Evolutionary conservation across 495 filamentous ascomycete species (phyloP), one percentile per base, ranked within the genome.

Genomic region (Xeromyces bisporus): DNA sequence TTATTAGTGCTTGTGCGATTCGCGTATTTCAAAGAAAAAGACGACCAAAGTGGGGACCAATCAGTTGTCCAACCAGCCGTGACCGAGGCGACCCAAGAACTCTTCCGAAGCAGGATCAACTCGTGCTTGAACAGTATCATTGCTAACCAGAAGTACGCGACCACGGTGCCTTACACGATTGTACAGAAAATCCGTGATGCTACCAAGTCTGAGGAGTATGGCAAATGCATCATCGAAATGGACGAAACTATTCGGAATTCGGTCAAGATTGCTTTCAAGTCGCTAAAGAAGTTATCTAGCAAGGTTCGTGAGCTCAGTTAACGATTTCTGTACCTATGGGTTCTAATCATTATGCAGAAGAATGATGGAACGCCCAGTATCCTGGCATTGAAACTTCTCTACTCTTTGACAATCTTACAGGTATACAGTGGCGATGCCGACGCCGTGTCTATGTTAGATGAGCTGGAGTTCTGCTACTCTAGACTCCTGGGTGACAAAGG

Each of bases 391-490:
- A 73, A 75, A 26, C 63, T 94, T 6, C 61, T 94, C 6, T 86
- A 89, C 50, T 79, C 80, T n/a, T 64, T 92, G 34, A 75, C 77
- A 1, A 69, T 94, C 28, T 53, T 94, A 18, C 81, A 93, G 44
- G 64, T 93, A n/a, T 87, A 89, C 55, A 79, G 83, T 42, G 80
- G 78, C 12, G 82, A 91, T 34, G 65, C 77, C 0, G 89, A 96
- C 40, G 80, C 85, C 4, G 62, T 83, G 1, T 66, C 65, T 2
- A 71, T 85, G 37, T 63, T 89, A 5, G 67, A 77, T 11, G 83
- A 92, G 42, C 50, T 92, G 7, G 67, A 76, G 28, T 58, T 71
- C 26, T 80, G 73, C 49, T 82, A 77, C 38, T 60, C 78, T 28
- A 75, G 75, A 32, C 55, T 63, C 53, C 68, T 50, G 45, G 67